Evolutionary conservation across 2,329 filamentous ascomycete genomes (phyloP).

Genomic region (Exophiala sp.): DNA sequence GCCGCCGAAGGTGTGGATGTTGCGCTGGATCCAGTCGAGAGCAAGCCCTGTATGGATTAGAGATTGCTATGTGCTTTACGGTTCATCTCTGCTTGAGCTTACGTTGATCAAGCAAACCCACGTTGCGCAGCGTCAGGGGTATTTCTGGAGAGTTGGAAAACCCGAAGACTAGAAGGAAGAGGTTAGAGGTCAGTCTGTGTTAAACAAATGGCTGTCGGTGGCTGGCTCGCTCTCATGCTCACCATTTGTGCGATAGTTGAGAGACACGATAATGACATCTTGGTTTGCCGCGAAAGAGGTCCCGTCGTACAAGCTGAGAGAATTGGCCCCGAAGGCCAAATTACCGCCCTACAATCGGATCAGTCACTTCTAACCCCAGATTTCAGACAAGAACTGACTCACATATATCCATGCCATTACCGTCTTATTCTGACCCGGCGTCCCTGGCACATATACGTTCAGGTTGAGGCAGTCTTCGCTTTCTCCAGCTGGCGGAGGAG

Average conservation of each 20-base stretch:
- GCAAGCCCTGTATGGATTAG: conserved; percentile 28
- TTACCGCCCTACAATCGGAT: conserved; percentile 31
- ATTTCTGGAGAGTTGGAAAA: conserved; percentile 37
- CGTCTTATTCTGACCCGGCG: conserved; percentile 28
- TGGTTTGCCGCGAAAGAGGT: conserved; percentile 35
- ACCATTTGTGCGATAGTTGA: conserved; percentile 35
- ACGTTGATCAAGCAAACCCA: conserved; percentile 30
- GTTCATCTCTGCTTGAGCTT: neutral
- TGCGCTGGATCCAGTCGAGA: conserved; percentile 34
- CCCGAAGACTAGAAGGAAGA: conserved; percentile 34
- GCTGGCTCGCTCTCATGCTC: too few relatives aligned
- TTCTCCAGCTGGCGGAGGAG: conserved; percentile 28
- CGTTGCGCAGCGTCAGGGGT: conserved; percentile 32
- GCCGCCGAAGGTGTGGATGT: conserved; percentile 35
- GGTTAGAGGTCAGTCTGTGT: neutral
- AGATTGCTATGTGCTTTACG: neutral
- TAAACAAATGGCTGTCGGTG: too few relatives aligned
- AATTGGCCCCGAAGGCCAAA: conserved; percentile 33
- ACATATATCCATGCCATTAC: conserved; percentile 40
- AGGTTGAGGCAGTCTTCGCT: conserved; percentile 40
- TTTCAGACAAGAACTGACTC: neutral
- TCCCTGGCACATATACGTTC: conserved; percentile 38
- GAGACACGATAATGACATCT: conserved; percentile 35
- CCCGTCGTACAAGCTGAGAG: conserved; percentile 33
- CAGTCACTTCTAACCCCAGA: neutral